Conservation (phyloP, 2,329 filamentous ascomycete genomes). For the Hymenoscyphus fructigenus region DNA sequence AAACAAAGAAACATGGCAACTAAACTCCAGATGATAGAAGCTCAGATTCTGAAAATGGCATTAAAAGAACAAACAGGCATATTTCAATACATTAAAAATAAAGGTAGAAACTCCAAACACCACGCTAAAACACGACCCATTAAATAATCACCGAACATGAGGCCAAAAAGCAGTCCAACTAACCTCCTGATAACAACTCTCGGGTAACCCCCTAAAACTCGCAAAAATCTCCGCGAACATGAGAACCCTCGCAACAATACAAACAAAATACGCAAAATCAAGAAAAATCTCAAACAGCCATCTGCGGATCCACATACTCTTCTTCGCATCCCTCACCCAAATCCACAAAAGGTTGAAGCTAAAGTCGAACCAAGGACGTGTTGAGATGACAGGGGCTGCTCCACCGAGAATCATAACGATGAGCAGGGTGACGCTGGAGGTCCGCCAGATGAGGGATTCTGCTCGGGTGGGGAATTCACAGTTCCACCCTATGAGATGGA, state of each 20-base stretch:
- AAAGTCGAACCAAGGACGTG: neutral
- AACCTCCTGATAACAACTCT: neutral
- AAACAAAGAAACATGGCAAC: too few species aligned
- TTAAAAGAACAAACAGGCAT: too few species aligned
- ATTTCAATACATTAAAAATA: too few species aligned
- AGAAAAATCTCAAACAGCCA: neutral
- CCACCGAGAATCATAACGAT: neutral
- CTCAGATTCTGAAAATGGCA: too few species aligned
- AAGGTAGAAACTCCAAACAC: too few species aligned
- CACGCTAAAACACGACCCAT: neutral
- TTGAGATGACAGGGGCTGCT: neutral
- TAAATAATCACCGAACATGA: neutral
- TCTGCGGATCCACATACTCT: neutral
- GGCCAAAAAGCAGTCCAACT: neutral
- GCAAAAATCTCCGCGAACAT: neutral
- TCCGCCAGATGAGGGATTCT: neutral
- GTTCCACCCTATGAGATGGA: constrained; percentile 9
- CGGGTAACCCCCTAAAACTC: neutral
- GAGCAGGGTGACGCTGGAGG: neutral
- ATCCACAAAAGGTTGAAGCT: neutral
- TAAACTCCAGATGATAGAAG: too few species aligned
- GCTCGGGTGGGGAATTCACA: constrained; percentile 8
- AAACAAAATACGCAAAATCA: neutral
- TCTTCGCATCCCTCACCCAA: neutral
- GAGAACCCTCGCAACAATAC: neutral